A percentile compares a stretch with the other conserved stretches of the same genome.
phyloP scores from a whole-genome alignment of 129 eudicot genomes.

The Ambrosia trifida region DNA sequence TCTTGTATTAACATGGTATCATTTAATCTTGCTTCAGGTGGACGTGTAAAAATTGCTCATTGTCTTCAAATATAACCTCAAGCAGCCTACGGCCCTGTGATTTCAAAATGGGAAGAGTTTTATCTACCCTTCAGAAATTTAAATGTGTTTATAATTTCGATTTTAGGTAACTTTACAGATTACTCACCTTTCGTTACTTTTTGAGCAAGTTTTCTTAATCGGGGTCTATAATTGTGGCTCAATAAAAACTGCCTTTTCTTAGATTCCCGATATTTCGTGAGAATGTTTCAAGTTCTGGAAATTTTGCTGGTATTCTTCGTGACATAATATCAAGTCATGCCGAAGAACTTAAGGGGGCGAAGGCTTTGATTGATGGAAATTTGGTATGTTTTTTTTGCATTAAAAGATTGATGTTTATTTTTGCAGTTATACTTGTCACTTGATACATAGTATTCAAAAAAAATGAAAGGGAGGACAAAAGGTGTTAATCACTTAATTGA shows the following conservation, averaged over 20 bases:
- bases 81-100: conserved; percentile 88
- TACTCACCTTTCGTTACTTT: background rate
- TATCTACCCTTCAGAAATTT: conserved; percentile 74
- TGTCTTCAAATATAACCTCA: conserved; percentile 78
- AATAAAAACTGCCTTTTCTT: conserved; percentile 23
- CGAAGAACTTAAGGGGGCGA: conserved; percentile 67
- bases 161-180: conserved; percentile 48
- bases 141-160: conserved; percentile 69
- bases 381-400: conserved; percentile 49
- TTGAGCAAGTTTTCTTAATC: background rate
- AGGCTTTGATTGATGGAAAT: conserved; percentile 76
- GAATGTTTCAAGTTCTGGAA: conserved; percentile 42
- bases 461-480: background rate
- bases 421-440: background rate
- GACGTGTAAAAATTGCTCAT: conserved; percentile 75
- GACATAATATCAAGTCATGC: conserved; percentile 62
- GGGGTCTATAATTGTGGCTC: background rate
- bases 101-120: conserved; percentile 80
- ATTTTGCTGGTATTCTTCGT: conserved; percentile 61
- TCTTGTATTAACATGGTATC: conserved; percentile 27
- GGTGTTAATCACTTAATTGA: background rate
- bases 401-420: background rate
- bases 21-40: conserved; percentile 50
- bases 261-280: conserved; percentile 70
- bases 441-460: background rate